phyloP scores from a whole-genome alignment of 495 filamentous ascomycete species.

The Hypoxylon subgilvum region DNA sequence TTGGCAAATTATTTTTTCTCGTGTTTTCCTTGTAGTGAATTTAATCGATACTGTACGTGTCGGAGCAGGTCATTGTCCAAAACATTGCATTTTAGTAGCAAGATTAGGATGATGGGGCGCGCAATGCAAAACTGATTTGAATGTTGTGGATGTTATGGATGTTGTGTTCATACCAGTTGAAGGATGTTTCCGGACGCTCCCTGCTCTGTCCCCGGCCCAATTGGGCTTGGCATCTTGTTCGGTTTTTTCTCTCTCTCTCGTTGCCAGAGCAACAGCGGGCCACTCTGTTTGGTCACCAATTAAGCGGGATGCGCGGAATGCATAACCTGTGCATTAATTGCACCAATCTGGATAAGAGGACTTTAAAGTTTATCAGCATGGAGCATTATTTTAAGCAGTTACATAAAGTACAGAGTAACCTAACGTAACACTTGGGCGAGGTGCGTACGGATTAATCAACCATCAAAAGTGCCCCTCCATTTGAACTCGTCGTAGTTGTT shows the following conservation, averaged over 20 bases:
- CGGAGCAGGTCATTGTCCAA: slow-evolving; percentile 38
- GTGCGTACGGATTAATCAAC: too few relatives aligned
- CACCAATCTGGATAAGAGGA: too few relatives aligned
- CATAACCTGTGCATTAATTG: too few relatives aligned
- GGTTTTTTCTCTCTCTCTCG: slow-evolving; percentile 21
- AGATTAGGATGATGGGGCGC: slow-evolving; percentile 35
- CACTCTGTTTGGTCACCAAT: slow-evolving; percentile 22
- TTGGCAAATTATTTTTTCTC: slow-evolving; percentile 25
- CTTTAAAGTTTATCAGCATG: too few relatives aligned
- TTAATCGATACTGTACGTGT: slow-evolving; percentile 45
- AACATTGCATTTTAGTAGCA: slow-evolving; percentile 30
- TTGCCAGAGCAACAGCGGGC: slow-evolving; percentile 35
- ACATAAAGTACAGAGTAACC: too few relatives aligned
- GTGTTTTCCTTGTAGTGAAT: slow-evolving; percentile 21
- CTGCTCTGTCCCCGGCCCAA: slow-evolving; percentile 8
- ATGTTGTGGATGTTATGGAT: too few relatives aligned
- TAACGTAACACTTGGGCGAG: too few relatives aligned
- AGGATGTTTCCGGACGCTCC: slow-evolving; percentile 15
- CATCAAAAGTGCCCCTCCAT: too few relatives aligned
- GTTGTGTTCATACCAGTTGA: slow-evolving; percentile 25
- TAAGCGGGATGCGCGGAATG: not conserved
- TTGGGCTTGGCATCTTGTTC: slow-evolving; percentile 25
- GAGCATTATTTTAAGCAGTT: too few relatives aligned
- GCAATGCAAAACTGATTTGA: slow-evolving; percentile 37
- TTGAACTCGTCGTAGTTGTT: too few relatives aligned